Base-by-base conservation (phyloP, 2,329 filamentous ascomycete genomes). In the Fusarium mexicanum region DNA sequence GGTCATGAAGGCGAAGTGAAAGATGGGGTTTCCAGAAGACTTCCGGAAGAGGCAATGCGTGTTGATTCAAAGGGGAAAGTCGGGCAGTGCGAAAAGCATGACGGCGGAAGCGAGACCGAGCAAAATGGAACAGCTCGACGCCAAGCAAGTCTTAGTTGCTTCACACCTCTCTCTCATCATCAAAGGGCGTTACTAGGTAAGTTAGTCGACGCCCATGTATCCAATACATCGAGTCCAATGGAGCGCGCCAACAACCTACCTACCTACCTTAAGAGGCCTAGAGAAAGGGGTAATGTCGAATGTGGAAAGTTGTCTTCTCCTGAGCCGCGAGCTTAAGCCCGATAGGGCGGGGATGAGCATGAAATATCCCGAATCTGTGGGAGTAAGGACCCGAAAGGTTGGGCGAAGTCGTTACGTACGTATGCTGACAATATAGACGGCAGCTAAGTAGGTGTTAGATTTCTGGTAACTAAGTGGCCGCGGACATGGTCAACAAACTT, bases 21-120 rank as follows among this genome's bases (percentile, higher is more conserved):
- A 40, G 51, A 54, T 29, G 6, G 29, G 10, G 14, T 54, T 78
- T 78, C 76, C 48, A 77, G 76, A 78, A 78, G 46, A 67, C 29
- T 77, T 65, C 76, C 76, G 54, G 48, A 77, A 74, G 51, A 55
- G 75, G 76, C 37, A 71, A 61, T 46, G 48, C 33, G 43, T 22
- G 16, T 29, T 48, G 26, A 47, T 62, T 43, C 14, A 64, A 62
- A 40, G 43, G 66, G 67, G 66, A 71, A 64, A 63, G 69, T 60
- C 38, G 18, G 37, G 33, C 61, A 62, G 64, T 38, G 51, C 43
- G 67, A 61, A 67, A 55, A 51, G 47, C 20, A 43, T n/a, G 48
- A 51, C 63, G 65, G 43, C 64, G 61, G 59, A 41, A 54, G 41
- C 61, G 40, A 68, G 47, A 54, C 38, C 55, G 43, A 68, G 44